Evolutionary conservation across 495 filamentous ascomycete species (phyloP).

Genomic region (Tetracladium setigerum): DNA sequence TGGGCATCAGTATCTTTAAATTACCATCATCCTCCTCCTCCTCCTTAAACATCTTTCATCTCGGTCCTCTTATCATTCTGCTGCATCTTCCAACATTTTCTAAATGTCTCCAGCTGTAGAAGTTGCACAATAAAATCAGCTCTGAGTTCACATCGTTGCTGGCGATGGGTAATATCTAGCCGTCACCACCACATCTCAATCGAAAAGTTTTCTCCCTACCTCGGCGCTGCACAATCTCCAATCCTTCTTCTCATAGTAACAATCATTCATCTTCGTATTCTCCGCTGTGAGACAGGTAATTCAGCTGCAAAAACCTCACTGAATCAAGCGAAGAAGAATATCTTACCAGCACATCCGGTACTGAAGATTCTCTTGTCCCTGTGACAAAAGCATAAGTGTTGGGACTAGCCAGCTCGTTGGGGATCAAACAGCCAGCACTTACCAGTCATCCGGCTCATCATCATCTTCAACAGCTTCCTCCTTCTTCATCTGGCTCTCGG

Average conservation of each 20-base stretch:
- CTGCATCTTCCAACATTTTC: constrained; percentile 86
- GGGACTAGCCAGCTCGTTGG: constrained; percentile 3
- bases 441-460: constrained; percentile 96
- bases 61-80: constrained; percentile 80
- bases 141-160: constrained; percentile 8
- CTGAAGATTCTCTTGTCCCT: constrained; percentile 98
- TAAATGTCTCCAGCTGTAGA: constrained; percentile 82
- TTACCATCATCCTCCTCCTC: background rate
- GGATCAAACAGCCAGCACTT: constrained; percentile 21
- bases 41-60: constrained; percentile 55
- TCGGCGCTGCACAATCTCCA: constrained; percentile 86
- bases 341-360: constrained; percentile 82
- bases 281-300: constrained; percentile 49
- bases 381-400: constrained; percentile 12
- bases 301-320: background rate
- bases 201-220: constrained; percentile 46
- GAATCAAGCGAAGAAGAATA: background rate
- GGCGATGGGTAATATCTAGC: background rate
- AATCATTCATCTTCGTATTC: constrained; percentile 87
- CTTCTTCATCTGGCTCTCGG: constrained; percentile 34
- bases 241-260: constrained; percentile 93
- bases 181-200: constrained; percentile 12
- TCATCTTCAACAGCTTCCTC: constrained; percentile 40
- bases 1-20: background rate
- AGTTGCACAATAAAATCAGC: background rate